Base-by-base conservation (phyloP, 2,329 filamentous ascomycete species). In the Microcyclospora pomicola region DNA sequence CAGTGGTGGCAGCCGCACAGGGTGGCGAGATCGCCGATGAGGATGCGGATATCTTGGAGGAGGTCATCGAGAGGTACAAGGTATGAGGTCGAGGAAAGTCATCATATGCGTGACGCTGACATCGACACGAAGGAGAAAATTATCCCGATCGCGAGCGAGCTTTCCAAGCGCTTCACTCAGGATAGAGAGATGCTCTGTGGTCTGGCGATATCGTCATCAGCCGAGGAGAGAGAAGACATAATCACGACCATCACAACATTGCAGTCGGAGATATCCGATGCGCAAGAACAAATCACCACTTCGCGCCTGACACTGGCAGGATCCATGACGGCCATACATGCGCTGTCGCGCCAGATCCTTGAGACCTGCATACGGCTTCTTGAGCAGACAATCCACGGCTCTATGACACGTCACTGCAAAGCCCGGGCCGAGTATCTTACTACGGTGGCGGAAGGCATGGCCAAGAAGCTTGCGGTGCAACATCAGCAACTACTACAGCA, bases 361-460 rank as follows among this genome's bases (percentile, higher is more conserved):
- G 53, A 59, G 31, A 48, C 52, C n/a, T 48, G 51, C 30, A 63
- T 69, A 35, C 55, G 54, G 12, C 56, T 60, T 27, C 56, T 69
- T 6, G 66, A 70, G 47, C 66, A 67, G 42, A 65, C 59, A 0
- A 59, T 66, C 28, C 64, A 68, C 44, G 66, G 66, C 35, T 52
- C 59, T 3, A 49, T 68, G 1, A 52, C 64, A 1, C 55, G 66
- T 1, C 52, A 54, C 31, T 57, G 58, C 2, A 60, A 60, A 39
- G 58, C 65, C 1, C 57, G 60, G 36, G 62, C 65, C 1, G 65
- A 68, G 29, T 60, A 62, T 31, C 47, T 68, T 0, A 56, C 58
- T 7, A 49, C 55, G 2, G 60, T 65, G 12, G 64, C 64, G 9
- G 56, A 57, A 15, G 55, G 61, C 12, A 56, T 68, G 42, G 55